A percentile compares a stretch with the other conserved stretches of the same genome.
Conservation (phyloP, 2,329 filamentous ascomycete species). For the Fusarium tjaetaba region DNA sequence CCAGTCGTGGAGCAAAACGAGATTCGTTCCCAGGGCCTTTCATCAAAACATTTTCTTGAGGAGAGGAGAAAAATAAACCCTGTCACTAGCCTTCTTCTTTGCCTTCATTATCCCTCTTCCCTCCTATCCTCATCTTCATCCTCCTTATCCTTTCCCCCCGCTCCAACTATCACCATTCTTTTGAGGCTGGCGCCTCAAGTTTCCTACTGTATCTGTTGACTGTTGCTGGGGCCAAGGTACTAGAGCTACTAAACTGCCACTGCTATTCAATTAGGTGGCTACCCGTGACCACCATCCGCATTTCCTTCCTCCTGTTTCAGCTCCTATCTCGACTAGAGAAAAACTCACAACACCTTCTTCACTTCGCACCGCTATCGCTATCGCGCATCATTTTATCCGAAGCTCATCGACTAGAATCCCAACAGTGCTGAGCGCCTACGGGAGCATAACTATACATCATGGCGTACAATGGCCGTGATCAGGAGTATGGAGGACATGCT, state of each 20-base stretch:
- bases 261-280: conserved; percentile 28
- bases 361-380: conserved; percentile 22
- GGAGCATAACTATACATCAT: conserved; percentile 47
- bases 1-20: conserved; percentile 41
- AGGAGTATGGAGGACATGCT: conserved; percentile 69
- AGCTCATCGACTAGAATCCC: conserved; percentile 27
- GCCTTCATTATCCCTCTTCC: conserved; percentile 41
- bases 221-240: conserved; percentile 40
- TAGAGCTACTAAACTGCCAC: conserved; percentile 4
- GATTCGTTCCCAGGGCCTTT: conserved; percentile 41
- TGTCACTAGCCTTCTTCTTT: conserved; percentile 35
- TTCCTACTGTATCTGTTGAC: conserved; percentile 23
- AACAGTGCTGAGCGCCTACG: conserved; percentile 33
- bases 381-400: conserved; percentile 23
- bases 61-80: conserved; percentile 35
- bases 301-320: conserved; percentile 45
- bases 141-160: conserved; percentile 33
- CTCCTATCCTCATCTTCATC: conserved; percentile 36
- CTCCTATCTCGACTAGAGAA: conserved; percentile 30
- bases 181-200: conserved; percentile 48
- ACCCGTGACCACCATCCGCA: conserved; percentile 42
- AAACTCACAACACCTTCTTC: conserved; percentile 34
- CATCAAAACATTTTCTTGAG: conserved; percentile 44
- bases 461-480: conserved; percentile 72
- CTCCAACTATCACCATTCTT: conserved; percentile 44